These are phyloP conservation scores for Phytophthora constricta DNA, from an alignment of 352 stramenopile genomes.

Conservation along the genomic window DNA sequence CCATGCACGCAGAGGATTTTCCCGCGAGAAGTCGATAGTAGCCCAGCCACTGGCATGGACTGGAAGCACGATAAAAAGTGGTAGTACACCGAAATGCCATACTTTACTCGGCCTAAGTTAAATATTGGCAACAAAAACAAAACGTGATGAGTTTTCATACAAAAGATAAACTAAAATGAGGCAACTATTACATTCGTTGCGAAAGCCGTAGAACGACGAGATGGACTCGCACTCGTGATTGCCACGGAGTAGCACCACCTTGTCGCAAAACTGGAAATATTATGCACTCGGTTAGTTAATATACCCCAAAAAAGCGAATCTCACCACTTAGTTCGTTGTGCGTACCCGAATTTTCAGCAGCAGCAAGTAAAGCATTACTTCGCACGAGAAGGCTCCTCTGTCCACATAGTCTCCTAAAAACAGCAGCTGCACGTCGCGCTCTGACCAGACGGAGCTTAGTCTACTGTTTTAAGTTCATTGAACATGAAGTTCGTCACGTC, in stretches of 20 bases:
- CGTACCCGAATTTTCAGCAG: conserved; percentile 65
- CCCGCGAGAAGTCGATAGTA: conserved; percentile 54
- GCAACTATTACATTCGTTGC: conserved; percentile 63
- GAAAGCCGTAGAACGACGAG: conserved; percentile 87
- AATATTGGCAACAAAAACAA: neutral
- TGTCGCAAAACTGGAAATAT: conserved; percentile 48
- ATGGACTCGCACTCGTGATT: conserved; percentile 90
- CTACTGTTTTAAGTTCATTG: neutral
- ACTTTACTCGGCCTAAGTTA: conserved; percentile 64
- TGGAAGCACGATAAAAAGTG: conserved; percentile 87
- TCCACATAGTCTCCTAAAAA: conserved; percentile 87
- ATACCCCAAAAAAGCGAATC: neutral
- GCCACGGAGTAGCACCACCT: conserved; percentile 73
- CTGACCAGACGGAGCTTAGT: conserved; percentile 14
- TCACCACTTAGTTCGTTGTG: conserved; percentile 2
- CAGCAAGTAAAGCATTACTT: conserved; percentile 84
- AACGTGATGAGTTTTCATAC: neutral
- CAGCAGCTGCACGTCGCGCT: conserved; percentile 61
- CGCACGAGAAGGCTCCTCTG: conserved; percentile 79
- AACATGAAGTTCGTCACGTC: neutral
- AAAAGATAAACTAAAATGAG: conserved; percentile 6
- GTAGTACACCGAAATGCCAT: conserved; percentile 81
- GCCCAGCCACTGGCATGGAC: conserved; percentile 65
- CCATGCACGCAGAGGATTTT: conserved; percentile 77
- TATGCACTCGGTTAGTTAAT: conserved; percentile 5